These are phyloP conservation scores for Westerdykella sp. DNA, from an alignment of 2,329 filamentous ascomycete species.

Conservation along the genomic window DNA sequence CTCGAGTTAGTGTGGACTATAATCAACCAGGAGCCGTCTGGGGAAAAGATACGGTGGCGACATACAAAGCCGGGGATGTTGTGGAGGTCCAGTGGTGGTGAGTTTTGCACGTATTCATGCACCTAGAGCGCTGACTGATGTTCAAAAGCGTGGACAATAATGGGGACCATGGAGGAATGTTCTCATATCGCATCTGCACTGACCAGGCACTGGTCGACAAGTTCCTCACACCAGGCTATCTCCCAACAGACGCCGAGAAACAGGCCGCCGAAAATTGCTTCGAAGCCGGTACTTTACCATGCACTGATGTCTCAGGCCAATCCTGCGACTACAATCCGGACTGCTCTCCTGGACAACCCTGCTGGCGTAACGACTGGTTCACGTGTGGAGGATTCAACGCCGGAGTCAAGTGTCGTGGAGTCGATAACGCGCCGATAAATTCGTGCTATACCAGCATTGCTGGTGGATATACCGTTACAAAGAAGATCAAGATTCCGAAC, in stretches of 20 bases:
- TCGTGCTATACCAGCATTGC: slow-evolving; percentile 32
- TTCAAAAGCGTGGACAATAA: slow-evolving; percentile 20
- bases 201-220: slow-evolving; percentile 29
- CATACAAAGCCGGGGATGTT: slow-evolving; percentile 24
- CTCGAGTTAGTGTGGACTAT: slow-evolving; percentile 30
- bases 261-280: slow-evolving; percentile 31
- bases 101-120: not conserved
- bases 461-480: slow-evolving; percentile 30
- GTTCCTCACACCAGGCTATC: slow-evolving; percentile 23
- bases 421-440: slow-evolving; percentile 28
- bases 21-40: slow-evolving; percentile 29
- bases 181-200: slow-evolving; percentile 31
- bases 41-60: slow-evolving; percentile 25
- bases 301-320: slow-evolving; percentile 28
- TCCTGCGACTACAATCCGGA: slow-evolving; percentile 26
- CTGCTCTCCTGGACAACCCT: slow-evolving; percentile 23
- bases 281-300: slow-evolving; percentile 20
- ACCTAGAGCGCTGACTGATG: not conserved
- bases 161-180: slow-evolving; percentile 33
- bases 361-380: slow-evolving; percentile 34
- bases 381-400: slow-evolving; percentile 29
- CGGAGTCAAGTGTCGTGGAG: slow-evolving; percentile 19
- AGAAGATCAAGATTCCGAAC: slow-evolving; percentile 30
- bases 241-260: slow-evolving; percentile 31
- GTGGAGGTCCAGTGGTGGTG: slow-evolving; percentile 30